Conservation (phyloP, 768 basidiomycete genomes). For the Lentinus tigrinus region DNA sequence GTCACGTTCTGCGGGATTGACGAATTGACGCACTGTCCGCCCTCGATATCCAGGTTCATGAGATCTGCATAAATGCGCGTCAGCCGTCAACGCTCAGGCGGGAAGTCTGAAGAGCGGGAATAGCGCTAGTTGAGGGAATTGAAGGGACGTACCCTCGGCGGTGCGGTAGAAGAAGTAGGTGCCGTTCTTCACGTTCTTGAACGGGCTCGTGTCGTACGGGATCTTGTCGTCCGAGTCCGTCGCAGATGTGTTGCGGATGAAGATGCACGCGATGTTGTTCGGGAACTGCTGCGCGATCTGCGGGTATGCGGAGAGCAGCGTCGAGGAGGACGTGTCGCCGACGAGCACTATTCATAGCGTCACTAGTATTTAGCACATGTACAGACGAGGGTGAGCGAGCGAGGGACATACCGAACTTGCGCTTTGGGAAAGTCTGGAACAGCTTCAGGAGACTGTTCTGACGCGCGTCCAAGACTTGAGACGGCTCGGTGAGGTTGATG, state of each 20-base stretch:
- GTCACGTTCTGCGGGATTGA: conserved; percentile 23
- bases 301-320: conserved; percentile 25
- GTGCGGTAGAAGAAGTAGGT: conserved; percentile 30
- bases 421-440: conserved; percentile 32
- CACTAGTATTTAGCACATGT: not conserved
- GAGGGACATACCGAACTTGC: conserved; percentile 27
- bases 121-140: too few relatives aligned
- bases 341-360: conserved; percentile 12
- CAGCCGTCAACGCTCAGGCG: not conserved
- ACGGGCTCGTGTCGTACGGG: conserved; percentile 33
- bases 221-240: conserved; percentile 33
- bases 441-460: conserved; percentile 29
- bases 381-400: too few relatives aligned
- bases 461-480: conserved; percentile 28
- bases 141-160: conserved; percentile 20
- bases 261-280: conserved; percentile 29
- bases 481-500: conserved; percentile 31
- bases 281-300: conserved; percentile 26
- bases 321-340: conserved; percentile 24
- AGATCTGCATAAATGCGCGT: conserved; percentile 9
- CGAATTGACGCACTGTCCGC: conserved; percentile 21
- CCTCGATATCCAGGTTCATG: conserved; percentile 19
- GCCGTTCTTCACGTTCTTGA: conserved; percentile 29
- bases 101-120: not conserved
- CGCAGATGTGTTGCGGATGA: conserved; percentile 34